phyloP scores from a whole-genome alignment of 108 stramenopile genomes.

The Chaetoceros tenuissimus region DNA sequence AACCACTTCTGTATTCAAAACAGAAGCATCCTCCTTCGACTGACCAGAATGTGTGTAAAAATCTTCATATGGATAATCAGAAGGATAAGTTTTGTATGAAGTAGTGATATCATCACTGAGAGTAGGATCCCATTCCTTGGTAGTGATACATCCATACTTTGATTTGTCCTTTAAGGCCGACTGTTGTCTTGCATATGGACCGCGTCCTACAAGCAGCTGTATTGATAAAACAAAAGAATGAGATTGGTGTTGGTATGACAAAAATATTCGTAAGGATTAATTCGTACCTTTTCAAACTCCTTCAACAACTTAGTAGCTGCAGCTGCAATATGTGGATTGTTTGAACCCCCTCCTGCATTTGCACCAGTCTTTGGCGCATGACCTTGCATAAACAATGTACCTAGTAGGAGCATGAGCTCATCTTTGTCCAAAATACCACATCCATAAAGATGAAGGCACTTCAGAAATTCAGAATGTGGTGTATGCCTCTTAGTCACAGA shows the following conservation, averaged over 20 bases:
- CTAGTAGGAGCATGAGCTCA: conserved; percentile 77
- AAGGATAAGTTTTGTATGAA: conserved; percentile 59
- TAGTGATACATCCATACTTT: conserved; percentile 51
- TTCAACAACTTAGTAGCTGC: conserved; percentile 47
- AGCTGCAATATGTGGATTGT: conserved; percentile 35
- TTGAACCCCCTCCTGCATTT: conserved; percentile 39
- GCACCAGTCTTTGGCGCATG: conserved; percentile 75
- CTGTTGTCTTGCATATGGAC: conserved; percentile 68
- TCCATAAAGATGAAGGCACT: conserved; percentile 82
- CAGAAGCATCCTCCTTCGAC: conserved; percentile 30
- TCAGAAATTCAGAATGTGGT: conserved; percentile 87
- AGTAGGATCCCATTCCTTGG: conserved; percentile 44
- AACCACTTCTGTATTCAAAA: conserved; percentile 48
- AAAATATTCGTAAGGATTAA: background rate
- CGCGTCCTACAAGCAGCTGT: conserved; percentile 52
- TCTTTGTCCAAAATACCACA: conserved; percentile 80
- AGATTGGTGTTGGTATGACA: background rate
- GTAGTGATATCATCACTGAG: conserved; percentile 45
- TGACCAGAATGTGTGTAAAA: conserved; percentile 45
- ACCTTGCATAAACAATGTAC: conserved; percentile 79
- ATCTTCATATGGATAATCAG: conserved; percentile 43
- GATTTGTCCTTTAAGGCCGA: conserved; percentile 44
- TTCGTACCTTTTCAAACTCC: conserved; percentile 58
- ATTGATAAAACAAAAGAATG: background rate
- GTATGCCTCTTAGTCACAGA: conserved; percentile 57